These are phyloP conservation scores for Letharia columbiana DNA, from an alignment of 495 filamentous ascomycete genomes.

Conservation along the genomic window DNA sequence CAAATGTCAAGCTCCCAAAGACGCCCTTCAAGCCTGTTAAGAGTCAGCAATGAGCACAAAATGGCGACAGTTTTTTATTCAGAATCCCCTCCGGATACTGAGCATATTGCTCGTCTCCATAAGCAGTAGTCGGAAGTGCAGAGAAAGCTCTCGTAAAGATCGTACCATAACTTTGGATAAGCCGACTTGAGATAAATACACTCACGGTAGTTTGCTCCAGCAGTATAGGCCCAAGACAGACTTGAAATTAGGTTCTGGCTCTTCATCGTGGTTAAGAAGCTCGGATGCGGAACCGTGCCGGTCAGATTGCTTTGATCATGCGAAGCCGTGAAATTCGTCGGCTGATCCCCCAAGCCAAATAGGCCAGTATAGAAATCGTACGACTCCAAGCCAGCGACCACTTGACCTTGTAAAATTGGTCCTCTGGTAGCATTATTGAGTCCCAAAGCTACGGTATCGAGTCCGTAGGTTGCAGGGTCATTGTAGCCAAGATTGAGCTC, in stretches of 20 bases:
- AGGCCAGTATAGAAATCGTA: conserved; percentile 49
- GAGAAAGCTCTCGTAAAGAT: not conserved
- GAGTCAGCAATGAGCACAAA: conserved; percentile 25
- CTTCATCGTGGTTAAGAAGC: conserved; percentile 39
- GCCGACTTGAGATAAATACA: not conserved
- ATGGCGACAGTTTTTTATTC: not conserved
- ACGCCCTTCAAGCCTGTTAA: conserved; percentile 38
- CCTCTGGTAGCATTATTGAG: conserved; percentile 26
- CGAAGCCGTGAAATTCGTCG: conserved; percentile 29
- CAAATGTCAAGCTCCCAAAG: conserved; percentile 45
- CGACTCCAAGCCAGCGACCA: conserved; percentile 38
- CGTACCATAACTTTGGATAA: not conserved
- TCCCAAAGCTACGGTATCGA: conserved; percentile 43
- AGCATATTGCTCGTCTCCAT: not conserved
- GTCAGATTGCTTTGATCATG: not conserved
- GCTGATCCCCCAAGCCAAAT: conserved; percentile 43
- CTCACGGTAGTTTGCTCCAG: conserved; percentile 41
- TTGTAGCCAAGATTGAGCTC: conserved; percentile 11
- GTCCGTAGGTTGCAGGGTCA: conserved; percentile 24
- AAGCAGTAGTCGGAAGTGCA: no score
- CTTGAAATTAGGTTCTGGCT: conserved; percentile 39
- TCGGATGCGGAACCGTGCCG: conserved; percentile 3
- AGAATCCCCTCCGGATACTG: not conserved
- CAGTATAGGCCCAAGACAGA: conserved; percentile 47
- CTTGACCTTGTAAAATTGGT: conserved; percentile 36